These are phyloP conservation scores for Micromonas pusilla DNA, from an alignment of 139 green algal genomes.

Conservation along the genomic window DNA sequence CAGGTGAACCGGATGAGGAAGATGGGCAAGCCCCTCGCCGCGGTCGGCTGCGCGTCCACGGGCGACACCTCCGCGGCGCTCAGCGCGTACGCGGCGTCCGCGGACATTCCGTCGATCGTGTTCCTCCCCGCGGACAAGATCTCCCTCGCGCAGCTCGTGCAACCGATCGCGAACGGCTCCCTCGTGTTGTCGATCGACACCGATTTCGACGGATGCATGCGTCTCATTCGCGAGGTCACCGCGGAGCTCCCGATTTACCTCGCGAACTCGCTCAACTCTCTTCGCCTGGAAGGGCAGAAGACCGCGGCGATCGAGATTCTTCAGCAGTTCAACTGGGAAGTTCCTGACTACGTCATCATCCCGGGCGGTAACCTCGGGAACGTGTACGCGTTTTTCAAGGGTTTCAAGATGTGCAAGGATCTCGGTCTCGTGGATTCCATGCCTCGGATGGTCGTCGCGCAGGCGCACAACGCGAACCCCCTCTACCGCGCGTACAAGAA, in stretches of 20 bases:
- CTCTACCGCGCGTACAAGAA: constrained; percentile 88
- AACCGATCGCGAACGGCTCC: constrained; percentile 97
- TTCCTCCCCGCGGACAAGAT: constrained; percentile 99
- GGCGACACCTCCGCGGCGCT: constrained; percentile 96
- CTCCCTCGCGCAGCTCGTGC: constrained; percentile 80
- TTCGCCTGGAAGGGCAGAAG: constrained; percentile 98
- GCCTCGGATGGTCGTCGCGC: constrained; percentile 78
- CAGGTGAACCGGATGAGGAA: constrained; percentile 87
- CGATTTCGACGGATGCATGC: constrained; percentile 99
- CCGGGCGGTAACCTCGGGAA: constrained; percentile 98
- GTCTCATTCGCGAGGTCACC: constrained; percentile 87
- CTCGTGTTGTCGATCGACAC: constrained; percentile 98
- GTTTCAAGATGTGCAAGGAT: constrained; percentile 83
- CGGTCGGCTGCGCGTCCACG: constrained; percentile 96
- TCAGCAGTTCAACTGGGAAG: constrained; percentile 99
- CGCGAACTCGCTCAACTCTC: constrained; percentile 96
- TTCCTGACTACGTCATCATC: constrained; percentile 96
- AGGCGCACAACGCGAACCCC: constrained; percentile 94
- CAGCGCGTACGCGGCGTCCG: constrained; percentile 92
- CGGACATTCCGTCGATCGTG: constrained; percentile 96
- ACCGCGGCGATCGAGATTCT: constrained; percentile 99
- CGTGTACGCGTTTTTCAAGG: constrained; percentile 99
- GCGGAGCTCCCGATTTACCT: constrained; percentile 96
- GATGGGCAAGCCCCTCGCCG: constrained; percentile 73
- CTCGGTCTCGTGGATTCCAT: constrained; percentile 85